A percentile compares a stretch with the other conserved stretches of the same genome.
Conservation (phyloP, 345 rosid species). For the Hibiscus tridactylites region DNA sequence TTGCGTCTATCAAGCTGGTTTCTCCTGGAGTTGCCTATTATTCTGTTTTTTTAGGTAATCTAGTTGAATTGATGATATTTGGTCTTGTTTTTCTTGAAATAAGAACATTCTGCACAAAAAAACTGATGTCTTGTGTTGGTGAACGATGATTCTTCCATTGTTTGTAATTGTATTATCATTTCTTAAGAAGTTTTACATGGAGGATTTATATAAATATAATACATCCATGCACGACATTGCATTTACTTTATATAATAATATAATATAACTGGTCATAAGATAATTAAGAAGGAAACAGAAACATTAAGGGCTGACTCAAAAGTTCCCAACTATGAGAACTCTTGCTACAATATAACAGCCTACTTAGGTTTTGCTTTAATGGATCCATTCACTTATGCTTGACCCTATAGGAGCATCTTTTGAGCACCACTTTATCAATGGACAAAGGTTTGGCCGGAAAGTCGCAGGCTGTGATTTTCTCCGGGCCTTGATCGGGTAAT, state of each 20-base stretch:
- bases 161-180: neutral
- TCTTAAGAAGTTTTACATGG: neutral
- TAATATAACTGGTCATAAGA: neutral
- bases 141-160: neutral
- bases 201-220: neutral
- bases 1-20: neutral
- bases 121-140: neutral
- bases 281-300: neutral
- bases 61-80: neutral
- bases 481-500: slow-evolving; percentile 38
- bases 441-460: slow-evolving; percentile 51
- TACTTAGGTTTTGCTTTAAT: neutral
- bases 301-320: neutral
- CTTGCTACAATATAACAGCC: neutral
- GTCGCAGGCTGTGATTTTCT: slow-evolving; percentile 38
- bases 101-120: neutral
- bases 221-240: neutral
- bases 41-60: neutral
- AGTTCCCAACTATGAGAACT: neutral
- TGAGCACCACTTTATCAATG: slow-evolving; percentile 53
- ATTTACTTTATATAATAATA: neutral
- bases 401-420: slow-evolving; percentile 38
- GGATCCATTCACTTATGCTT: slow-evolving; percentile 17
- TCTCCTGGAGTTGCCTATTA: neutral
- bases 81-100: neutral